Base-by-base conservation (phyloP, 23 red algal species). In the Gracilaria domingensis region DNA sequence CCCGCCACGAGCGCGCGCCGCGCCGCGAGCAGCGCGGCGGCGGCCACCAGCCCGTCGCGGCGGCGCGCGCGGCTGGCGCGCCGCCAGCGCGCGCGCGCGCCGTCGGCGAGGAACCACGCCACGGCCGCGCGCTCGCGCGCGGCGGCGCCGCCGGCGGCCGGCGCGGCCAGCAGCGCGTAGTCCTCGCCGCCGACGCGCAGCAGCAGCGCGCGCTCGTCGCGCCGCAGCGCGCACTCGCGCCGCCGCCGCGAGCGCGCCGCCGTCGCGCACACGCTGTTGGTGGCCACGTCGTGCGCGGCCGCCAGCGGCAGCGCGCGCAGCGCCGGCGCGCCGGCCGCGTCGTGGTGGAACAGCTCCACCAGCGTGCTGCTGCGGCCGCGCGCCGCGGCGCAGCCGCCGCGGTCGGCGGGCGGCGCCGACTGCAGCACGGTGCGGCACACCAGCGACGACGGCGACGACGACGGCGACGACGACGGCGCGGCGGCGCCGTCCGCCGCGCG, bases 181-280 rank as follows among this genome's bases (percentile, higher is more conserved):
- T 87, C 84, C 20, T 40, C 65, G 29, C 84, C 67, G 26, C 66
- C 17, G 0, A 87, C 40, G 65, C 84, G 64, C 12, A 76, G 21
- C 84, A 87, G 49, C 64, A 87, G 2, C 24, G 69, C 84, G 54
- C 36, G 54, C 59, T 85, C 81, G 13, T 30, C 35, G 23, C 5
- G 8, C 6, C 33, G 78, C 23, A 87, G 26, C 66, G 69, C 84
- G 54, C 59, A 62, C 81, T 83, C 56, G 23, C 20, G 17, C 17
- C 60, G 61, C 35, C 18, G 56, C 59, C 26, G 17, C 45, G 57
- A 0, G 33, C 12, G 26, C 4, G 47, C n/a, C 7, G 25, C 16
- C 24, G 61, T 71, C 0, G 9, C 29, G 84, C 66, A 87, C 35
- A 50, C 21, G 64, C 48, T 75, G 49, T 57, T 58, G n/a, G 1